Evolutionary conservation across 2,329 filamentous ascomycete species (phyloP).

Genomic region (Colletotrichum chrysophilum): DNA sequence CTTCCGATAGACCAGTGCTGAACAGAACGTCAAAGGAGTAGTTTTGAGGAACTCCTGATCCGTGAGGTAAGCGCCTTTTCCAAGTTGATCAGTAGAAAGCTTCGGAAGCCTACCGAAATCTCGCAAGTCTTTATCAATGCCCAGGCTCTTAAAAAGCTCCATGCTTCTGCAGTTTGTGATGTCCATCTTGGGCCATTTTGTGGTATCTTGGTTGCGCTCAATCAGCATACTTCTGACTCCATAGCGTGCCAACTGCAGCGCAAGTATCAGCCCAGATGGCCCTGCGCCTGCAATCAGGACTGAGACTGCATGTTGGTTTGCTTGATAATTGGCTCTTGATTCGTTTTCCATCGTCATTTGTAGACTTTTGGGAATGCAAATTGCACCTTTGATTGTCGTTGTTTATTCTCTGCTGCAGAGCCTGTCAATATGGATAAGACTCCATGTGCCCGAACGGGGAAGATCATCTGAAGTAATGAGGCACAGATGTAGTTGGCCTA

Average conservation of each 20-base stretch:
- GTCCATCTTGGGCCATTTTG: background rate
- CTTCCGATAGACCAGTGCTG: background rate
- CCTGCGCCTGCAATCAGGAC: slow-evolving; percentile 52
- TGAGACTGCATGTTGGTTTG: background rate
- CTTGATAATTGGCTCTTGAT: background rate
- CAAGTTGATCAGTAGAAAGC: background rate
- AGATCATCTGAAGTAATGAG: background rate
- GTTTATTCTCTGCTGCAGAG: background rate
- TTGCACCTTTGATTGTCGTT: background rate
- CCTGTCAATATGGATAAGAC: background rate
- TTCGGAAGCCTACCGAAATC: background rate
- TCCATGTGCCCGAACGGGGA: background rate
- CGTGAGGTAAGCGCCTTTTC: background rate
- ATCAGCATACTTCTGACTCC: slow-evolving; percentile 40
- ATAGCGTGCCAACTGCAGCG: slow-evolving; percentile 55
- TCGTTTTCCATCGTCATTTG: background rate
- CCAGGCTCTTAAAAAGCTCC: background rate
- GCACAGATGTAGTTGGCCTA: background rate
- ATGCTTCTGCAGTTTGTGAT: background rate
- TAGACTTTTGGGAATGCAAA: background rate
- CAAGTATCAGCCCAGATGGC: slow-evolving; percentile 53
- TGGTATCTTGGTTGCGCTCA: background rate
- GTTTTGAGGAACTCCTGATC: background rate
- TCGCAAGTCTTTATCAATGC: background rate
- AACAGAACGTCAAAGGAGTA: background rate